A percentile compares a stretch with the other conserved stretches of the same genome.
Evolutionary conservation across 148 eudicot genomes (phyloP).

Genomic region (Rhododendron williamsianum): DNA sequence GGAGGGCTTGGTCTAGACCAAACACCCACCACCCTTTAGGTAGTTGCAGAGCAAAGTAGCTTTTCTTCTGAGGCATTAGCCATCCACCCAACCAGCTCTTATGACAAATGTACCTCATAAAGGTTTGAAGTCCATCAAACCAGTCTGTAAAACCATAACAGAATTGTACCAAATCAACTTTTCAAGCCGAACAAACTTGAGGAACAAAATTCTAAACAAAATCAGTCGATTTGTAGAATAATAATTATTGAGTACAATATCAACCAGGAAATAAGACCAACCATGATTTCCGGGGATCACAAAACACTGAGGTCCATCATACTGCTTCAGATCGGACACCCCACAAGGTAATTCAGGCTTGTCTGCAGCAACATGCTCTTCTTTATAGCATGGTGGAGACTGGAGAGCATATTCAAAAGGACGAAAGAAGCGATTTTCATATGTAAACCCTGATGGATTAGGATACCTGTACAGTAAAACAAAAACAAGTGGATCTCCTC

Average conservation of each 20-base stretch:
- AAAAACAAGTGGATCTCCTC: not conserved
- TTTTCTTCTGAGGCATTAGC: conserved; percentile 99
- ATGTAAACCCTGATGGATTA: conserved; percentile 80
- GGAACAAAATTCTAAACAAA: conserved; percentile 10
- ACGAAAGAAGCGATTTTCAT: conserved; percentile 84
- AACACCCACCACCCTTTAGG: conserved; percentile 98
- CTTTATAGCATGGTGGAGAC: conserved; percentile 84
- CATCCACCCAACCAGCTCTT: conserved; percentile 99
- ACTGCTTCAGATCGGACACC: conserved; percentile 54
- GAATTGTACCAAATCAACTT: not conserved
- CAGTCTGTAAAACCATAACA: conserved; percentile 51
- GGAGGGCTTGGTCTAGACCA: conserved; percentile 96
- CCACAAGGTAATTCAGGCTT: conserved; percentile 92
- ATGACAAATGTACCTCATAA: conserved; percentile 95
- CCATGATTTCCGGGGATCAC: conserved; percentile 99
- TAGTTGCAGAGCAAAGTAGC: conserved; percentile 91
- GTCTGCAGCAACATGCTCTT: conserved; percentile 79
- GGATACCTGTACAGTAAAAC: conserved; percentile 58
- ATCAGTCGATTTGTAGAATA: not conserved
- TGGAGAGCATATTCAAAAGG: conserved; percentile 93
- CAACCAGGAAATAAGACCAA: conserved; percentile 22
- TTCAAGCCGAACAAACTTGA: not conserved
- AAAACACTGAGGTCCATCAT: conserved; percentile 96
- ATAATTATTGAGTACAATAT: not conserved
- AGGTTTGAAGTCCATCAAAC: conserved; percentile 98